Evolutionary conservation across 208 protist genomes (phyloP).

Genomic region (Porcisia deanei): DNA sequence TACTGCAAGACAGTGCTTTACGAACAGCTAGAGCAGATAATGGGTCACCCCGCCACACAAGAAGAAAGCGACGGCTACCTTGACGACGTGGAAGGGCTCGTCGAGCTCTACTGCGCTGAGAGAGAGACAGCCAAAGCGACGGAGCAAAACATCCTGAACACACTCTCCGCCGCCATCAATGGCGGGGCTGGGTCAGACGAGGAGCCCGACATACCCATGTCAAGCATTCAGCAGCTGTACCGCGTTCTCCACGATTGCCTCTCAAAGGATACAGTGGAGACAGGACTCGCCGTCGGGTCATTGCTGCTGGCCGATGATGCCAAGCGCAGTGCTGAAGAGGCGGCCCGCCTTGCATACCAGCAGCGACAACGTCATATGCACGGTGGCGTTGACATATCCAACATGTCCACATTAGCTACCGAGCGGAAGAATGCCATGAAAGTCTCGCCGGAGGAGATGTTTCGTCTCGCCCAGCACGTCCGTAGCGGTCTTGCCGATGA

Average conservation of each 20-base stretch:
- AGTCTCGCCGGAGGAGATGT: conserved; percentile 85
- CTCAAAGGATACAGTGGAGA: conserved; percentile 32
- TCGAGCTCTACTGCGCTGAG: conserved; percentile 54
- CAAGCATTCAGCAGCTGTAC: conserved; percentile 64
- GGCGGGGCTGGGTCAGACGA: conserved; percentile 26
- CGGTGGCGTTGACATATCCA: conserved; percentile 31
- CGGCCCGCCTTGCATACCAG: conserved; percentile 37
- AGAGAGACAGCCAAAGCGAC: conserved; percentile 19
- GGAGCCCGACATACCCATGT: conserved; percentile 43
- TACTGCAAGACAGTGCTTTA: conserved; percentile 85
- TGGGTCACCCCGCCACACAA: conserved; percentile 62
- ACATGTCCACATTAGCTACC: conserved; percentile 39
- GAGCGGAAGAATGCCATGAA: conserved; percentile 74
- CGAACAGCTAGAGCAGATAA: conserved; percentile 67
- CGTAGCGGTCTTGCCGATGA: conserved; percentile 84
- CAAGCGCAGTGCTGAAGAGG: conserved; percentile 52
- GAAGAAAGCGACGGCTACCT: conserved; percentile 74
- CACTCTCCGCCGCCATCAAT: conserved; percentile 30
- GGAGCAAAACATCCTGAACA: conserved; percentile 25
- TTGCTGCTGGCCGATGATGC: conserved; percentile 60
- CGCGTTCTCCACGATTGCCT: conserved; percentile 50
- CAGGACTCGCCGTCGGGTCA: conserved; percentile 63
- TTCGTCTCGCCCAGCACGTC: conserved; percentile 85
- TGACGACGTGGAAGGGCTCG: conserved; percentile 79
- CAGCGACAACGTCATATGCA: conserved; percentile 35